These are phyloP conservation scores for Metschnikowia cubensis DNA, from an alignment of 805 yeast genomes.

Conservation along the genomic window DNA sequence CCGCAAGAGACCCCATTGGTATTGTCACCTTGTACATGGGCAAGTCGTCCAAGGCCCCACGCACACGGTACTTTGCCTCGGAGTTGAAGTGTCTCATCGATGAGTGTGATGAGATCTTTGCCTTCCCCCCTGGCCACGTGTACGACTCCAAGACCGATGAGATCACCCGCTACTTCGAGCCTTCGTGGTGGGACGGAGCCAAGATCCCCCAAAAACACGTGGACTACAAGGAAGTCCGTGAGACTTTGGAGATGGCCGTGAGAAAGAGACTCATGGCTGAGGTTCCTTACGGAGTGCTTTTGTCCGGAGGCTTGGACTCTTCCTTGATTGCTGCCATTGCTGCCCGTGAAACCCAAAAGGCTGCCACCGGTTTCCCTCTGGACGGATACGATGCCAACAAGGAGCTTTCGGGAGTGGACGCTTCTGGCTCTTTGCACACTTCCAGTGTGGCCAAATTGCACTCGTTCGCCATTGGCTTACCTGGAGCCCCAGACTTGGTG, in stretches of 20 bases:
- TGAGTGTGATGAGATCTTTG: slow-evolving; percentile 87
- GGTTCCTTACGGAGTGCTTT: slow-evolving; percentile 96
- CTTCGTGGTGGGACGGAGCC: slow-evolving; percentile 89
- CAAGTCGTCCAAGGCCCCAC: slow-evolving; percentile 61
- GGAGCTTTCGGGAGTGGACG: slow-evolving; percentile 90
- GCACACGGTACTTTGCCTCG: slow-evolving; percentile 84
- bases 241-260: slow-evolving; percentile 85
- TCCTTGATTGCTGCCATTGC: slow-evolving; percentile 96
- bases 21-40: slow-evolving; percentile 97
- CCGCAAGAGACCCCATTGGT: slow-evolving; percentile 99
- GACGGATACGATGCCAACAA: slow-evolving; percentile 59
- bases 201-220: slow-evolving; percentile 72
- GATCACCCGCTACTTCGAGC: slow-evolving; percentile 82
- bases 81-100: slow-evolving; percentile 92
- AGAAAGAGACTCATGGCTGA: slow-evolving; percentile 99
- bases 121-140: slow-evolving; percentile 98
- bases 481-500: slow-evolving; percentile 94
- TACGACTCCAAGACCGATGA: slow-evolving; percentile 89
- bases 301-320: slow-evolving; percentile 97
- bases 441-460: slow-evolving; percentile 81
- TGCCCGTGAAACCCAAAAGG: slow-evolving; percentile 88
- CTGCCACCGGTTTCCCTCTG: slow-evolving; percentile 45
- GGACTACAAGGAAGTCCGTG: slow-evolving; percentile 69
- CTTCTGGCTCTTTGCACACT: slow-evolving; percentile 73
- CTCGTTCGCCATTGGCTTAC: slow-evolving; percentile 95